Evolutionary conservation across 1,284 basidiomycete species (phyloP), one percentile per base, ranked within the genome.

Genomic region (Cystobasidium slooffiae): DNA sequence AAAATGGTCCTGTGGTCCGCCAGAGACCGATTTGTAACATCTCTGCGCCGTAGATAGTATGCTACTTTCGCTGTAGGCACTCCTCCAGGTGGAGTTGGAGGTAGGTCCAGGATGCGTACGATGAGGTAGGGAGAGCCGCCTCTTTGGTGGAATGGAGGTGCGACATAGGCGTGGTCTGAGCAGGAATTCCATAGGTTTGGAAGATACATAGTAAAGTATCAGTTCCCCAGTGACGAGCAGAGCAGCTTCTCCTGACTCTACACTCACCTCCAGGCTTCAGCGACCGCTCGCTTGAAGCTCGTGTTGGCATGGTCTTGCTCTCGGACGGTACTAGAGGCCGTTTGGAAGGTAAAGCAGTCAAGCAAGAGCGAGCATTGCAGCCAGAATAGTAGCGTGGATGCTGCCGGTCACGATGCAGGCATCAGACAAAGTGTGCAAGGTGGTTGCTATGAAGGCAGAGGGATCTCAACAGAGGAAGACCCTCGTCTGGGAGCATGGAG

Each of bases 371-470:
- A 41, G 37, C 56, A 59, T 59, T 59, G 56, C 31, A 41, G 20
- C 12, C 56, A 59, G 56, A 41, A 5, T n/a, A 43, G 43, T 10
- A 18, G 43, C 7, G 14, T 16, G 43, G 56, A 43, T 59, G 56
- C 56, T 59, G 56, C 37, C 39, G 56, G 56, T 59, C 56, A 41
- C 37, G 43, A 41, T 39, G 20, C 41, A 31, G 31, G 14, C 39
- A 41, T 43, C 14, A 31, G 31, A 16, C 7, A 18, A n/a, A 16
- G 10, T 39, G 47, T 51, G 12, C 24, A 39, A 18, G 76, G 78
- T 41, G 85, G 81, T 67, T 31, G 85, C 90, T 76, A 93, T 92
- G 83, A 81, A n/a, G 39, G 37, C 37, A 59, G 43, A 59, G 56
- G 18, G 56, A 59, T 10, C 4, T 43, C 56, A 10, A 14, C 4